phyloP scores from a whole-genome alignment of 2,329 filamentous ascomycete genomes.

The Cordyceps militaris region DNA sequence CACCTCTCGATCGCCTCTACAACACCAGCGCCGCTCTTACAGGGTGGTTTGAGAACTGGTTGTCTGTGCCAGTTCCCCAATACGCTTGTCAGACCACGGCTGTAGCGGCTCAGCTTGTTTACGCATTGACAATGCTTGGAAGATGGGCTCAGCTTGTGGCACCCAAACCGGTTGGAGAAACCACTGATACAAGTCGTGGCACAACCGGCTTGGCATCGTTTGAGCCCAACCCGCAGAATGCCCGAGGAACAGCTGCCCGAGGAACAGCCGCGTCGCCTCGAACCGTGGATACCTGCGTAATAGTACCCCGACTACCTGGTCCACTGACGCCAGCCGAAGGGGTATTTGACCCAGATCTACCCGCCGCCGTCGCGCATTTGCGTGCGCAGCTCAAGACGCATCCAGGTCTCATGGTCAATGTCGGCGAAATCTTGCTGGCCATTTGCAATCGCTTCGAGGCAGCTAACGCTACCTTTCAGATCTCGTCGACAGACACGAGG shows the following conservation, averaged over 20 bases:
- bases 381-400: constrained; percentile 36
- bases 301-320: background rate
- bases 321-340: background rate
- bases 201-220: constrained; percentile 8
- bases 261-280: constrained; percentile 1
- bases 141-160: constrained; percentile 43
- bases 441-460: constrained; percentile 38
- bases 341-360: constrained; percentile 30
- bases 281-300: background rate
- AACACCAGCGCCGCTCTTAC: constrained; percentile 40
- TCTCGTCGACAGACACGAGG: constrained; percentile 24
- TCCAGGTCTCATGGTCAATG: constrained; percentile 38
- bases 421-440: constrained; percentile 34
- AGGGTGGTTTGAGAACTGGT: constrained; percentile 43
- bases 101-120: constrained; percentile 39
- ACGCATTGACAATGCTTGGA: constrained; percentile 43
- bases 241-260: background rate
- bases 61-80: constrained; percentile 33
- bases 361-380: constrained; percentile 33
- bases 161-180: constrained; percentile 22
- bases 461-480: constrained; percentile 31
- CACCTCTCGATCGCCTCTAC: constrained; percentile 43
- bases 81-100: constrained; percentile 42
- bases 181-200: background rate
- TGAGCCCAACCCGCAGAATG: constrained; percentile 3